Evolutionary conservation across 345 rosid genomes (phyloP).

Genomic region (Zanthoxylum bungeanum): DNA sequence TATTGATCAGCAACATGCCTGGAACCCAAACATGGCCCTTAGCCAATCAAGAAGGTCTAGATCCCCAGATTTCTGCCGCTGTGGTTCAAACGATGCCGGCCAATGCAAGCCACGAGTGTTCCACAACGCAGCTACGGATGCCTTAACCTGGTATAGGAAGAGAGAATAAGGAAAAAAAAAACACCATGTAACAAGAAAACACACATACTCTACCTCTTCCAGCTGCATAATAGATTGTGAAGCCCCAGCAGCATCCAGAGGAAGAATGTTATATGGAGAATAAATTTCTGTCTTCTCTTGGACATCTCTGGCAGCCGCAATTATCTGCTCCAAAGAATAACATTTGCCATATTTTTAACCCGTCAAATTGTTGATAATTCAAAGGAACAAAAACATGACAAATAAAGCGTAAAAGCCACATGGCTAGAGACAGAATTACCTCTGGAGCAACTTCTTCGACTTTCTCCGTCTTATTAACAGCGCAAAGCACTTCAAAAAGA

Average conservation of each 20-base stretch:
- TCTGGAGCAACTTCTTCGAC: slow-evolving; percentile 99
- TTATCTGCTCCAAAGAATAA: slow-evolving; percentile 58
- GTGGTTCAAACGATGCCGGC: slow-evolving; percentile 84
- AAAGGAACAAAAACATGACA: background rate
- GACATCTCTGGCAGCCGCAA: slow-evolving; percentile 96
- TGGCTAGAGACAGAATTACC: slow-evolving; percentile 40
- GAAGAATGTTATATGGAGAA: slow-evolving; percentile 95
- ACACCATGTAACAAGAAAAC: background rate
- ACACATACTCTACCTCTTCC: slow-evolving; percentile 61
- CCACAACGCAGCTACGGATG: slow-evolving; percentile 86
- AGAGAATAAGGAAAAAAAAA: slow-evolving; percentile 20
- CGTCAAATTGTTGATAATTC: slow-evolving; percentile 7
- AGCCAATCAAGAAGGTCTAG: slow-evolving; percentile 95
- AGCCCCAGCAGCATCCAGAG: slow-evolving; percentile 94
- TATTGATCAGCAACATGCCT: slow-evolving; percentile 47
- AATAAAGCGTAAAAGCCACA: background rate
- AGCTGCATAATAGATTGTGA: slow-evolving; percentile 93
- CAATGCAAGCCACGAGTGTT: slow-evolving; percentile 85
- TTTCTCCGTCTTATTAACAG: slow-evolving; percentile 95
- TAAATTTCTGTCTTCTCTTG: slow-evolving; percentile 97
- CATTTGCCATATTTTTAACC: slow-evolving; percentile 11
- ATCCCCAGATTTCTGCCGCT: slow-evolving; percentile 80
- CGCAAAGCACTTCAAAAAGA: slow-evolving; percentile 96
- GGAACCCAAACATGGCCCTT: slow-evolving; percentile 97
- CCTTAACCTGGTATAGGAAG: slow-evolving; percentile 63